A percentile compares a stretch with the other conserved stretches of the same genome.
Conservation (phyloP, 352 stramenopile genomes). For the Blastocystis sp. region DNA sequence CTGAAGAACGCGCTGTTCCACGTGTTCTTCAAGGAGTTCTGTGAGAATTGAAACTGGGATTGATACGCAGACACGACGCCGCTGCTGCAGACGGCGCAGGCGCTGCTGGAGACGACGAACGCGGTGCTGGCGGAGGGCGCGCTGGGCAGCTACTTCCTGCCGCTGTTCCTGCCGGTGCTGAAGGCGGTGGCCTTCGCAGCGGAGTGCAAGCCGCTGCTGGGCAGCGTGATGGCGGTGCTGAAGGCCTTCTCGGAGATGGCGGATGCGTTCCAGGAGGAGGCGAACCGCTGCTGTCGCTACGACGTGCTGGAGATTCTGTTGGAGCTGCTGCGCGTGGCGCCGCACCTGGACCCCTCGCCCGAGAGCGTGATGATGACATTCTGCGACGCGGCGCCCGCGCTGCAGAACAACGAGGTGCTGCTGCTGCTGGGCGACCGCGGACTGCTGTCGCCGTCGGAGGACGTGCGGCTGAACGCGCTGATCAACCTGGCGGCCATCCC, state of each 20-base stretch:
- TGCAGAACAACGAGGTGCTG: slow-evolving; percentile 52
- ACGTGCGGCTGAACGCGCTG: slow-evolving; percentile 69
- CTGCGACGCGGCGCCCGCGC: slow-evolving; percentile 58
- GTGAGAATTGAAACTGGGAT: background rate
- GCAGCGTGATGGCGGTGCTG: background rate
- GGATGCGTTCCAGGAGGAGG: background rate
- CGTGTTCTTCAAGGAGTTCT: slow-evolving; percentile 58
- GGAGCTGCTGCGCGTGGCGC: slow-evolving; percentile 52
- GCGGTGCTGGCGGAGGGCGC: background rate
- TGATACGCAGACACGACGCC: slow-evolving; percentile 10
- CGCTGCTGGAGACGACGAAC: background rate
- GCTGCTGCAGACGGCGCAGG: background rate
- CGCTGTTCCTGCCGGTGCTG: slow-evolving; percentile 50
- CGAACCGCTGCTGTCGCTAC: slow-evolving; percentile 15
- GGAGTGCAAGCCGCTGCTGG: background rate
- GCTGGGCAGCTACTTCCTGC: background rate
- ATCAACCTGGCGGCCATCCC: slow-evolving; percentile 52
- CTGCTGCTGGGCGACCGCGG: slow-evolving; percentile 68
- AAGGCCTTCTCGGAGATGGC: background rate
- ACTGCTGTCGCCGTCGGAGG: slow-evolving; percentile 68
- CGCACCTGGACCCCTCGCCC: slow-evolving; percentile 53
- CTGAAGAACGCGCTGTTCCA: slow-evolving; percentile 42
- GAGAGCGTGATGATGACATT: slow-evolving; percentile 68
- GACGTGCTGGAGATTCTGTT: slow-evolving; percentile 51
- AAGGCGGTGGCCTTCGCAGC: slow-evolving; percentile 3